A percentile compares a stretch with the other conserved stretches of the same genome.
Evolutionary conservation across 176 grass and related monocot genomes (phyloP).

Genomic region (Hyparrhenia diplandra): DNA sequence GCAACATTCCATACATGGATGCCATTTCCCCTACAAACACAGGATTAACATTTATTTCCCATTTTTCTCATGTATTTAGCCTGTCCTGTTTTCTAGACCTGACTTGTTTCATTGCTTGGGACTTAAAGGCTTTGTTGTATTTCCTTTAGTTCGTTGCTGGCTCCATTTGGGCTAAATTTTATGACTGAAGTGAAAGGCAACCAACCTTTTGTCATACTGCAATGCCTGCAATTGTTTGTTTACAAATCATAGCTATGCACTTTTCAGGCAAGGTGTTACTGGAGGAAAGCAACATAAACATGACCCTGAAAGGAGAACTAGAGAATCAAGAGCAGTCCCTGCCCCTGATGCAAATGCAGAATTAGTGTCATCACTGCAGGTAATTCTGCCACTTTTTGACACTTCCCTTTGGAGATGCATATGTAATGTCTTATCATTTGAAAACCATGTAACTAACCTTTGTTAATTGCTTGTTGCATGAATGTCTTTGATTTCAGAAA

Average conservation of each 20-base stretch:
- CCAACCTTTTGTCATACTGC: neutral
- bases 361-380: slow-evolving; percentile 86
- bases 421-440: neutral
- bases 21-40: neutral
- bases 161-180: slow-evolving; percentile 8
- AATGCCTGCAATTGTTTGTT: neutral
- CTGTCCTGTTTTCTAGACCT: neutral
- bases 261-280: slow-evolving; percentile 58
- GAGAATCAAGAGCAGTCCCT: slow-evolving; percentile 84
- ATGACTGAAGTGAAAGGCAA: neutral
- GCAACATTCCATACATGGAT: neutral
- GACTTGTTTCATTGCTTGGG: too few relatives aligned
- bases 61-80: neutral
- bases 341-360: slow-evolving; percentile 99
- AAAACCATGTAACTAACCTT: neutral
- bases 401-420: neutral
- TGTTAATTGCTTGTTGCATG: neutral
- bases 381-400: slow-evolving; percentile 3
- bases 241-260: neutral
- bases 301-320: slow-evolving; percentile 55
- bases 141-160: neutral
- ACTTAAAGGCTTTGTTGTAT: too few relatives aligned
- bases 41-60: neutral
- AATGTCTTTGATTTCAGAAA: slow-evolving; percentile 44
- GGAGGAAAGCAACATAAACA: slow-evolving; percentile 58